Conservation (phyloP, 768 basidiomycete species). For the Leucogyrophana mollusca region DNA sequence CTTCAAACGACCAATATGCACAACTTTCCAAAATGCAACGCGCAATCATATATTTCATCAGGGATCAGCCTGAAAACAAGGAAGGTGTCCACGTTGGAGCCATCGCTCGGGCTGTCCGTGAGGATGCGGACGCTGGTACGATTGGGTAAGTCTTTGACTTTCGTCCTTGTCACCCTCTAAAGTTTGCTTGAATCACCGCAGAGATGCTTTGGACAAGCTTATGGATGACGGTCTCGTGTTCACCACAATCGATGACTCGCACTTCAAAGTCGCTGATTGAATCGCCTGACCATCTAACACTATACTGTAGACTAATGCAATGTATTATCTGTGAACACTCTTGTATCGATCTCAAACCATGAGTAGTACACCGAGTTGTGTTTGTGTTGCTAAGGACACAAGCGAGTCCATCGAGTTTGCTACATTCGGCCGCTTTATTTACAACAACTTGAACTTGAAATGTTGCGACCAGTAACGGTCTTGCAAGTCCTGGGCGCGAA, state of each 20-base stretch:
- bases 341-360: neutral
- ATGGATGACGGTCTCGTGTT: constrained; percentile 81
- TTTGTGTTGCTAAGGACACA: neutral
- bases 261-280: constrained; percentile 57
- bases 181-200: constrained; percentile 24
- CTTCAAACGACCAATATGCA: constrained; percentile 44
- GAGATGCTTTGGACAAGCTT: constrained; percentile 71
- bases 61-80: constrained; percentile 38
- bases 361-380: neutral
- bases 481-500: constrained; percentile 48
- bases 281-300: neutral
- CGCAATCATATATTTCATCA: constrained; percentile 66
- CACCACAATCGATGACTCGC: constrained; percentile 81
- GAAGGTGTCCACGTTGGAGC: constrained; percentile 76
- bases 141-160: constrained; percentile 63
- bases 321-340: neutral
- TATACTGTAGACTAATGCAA: constrained; percentile 7
- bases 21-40: constrained; percentile 60
- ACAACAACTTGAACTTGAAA: no score
- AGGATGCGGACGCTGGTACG: constrained; percentile 43
- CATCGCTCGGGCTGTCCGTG: constrained; percentile 65
- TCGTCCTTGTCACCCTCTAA: constrained; percentile 7
- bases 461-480: constrained; percentile 53
- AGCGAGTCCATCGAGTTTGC: constrained; percentile 7
- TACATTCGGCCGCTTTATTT: constrained; percentile 7